Conservation (phyloP, 2,329 filamentous ascomycete species). For the Arthroderma sp. region DNA sequence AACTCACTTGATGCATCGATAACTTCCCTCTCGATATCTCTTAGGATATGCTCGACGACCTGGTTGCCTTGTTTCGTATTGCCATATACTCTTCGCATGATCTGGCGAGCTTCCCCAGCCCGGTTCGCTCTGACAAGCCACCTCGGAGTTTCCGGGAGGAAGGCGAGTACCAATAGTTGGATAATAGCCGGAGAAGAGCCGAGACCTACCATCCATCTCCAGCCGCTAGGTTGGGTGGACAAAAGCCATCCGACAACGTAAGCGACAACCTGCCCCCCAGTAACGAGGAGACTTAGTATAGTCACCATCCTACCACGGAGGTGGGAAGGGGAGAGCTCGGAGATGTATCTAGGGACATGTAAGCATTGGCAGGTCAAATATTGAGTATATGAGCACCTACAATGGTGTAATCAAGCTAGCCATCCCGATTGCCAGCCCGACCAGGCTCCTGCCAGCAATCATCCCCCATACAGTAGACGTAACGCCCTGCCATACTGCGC, state of each 20-base stretch:
- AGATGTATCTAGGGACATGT: slow-evolving; percentile 51
- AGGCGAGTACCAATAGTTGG: slow-evolving; percentile 55
- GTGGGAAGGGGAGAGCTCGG: slow-evolving; percentile 66
- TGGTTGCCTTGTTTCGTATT: slow-evolving; percentile 31
- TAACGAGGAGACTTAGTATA: slow-evolving; percentile 70
- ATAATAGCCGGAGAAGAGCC: slow-evolving; percentile 64
- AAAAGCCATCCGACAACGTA: slow-evolving; percentile 75
- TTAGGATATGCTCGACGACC: slow-evolving; percentile 50
- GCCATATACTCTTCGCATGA: slow-evolving; percentile 56
- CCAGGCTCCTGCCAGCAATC: slow-evolving; percentile 36
- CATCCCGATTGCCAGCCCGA: slow-evolving; percentile 37
- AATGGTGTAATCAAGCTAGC: slow-evolving; percentile 69
- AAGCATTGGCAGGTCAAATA: neutral
- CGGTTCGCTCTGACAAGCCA: slow-evolving; percentile 66
- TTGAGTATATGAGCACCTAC: slow-evolving; percentile 22
- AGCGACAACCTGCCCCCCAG: slow-evolving; percentile 75
- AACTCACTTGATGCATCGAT: slow-evolving; percentile 43
- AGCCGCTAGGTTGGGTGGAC: slow-evolving; percentile 50
- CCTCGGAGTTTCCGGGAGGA: slow-evolving; percentile 78
- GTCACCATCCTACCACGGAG: slow-evolving; percentile 71
- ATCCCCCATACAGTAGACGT: slow-evolving; percentile 34
- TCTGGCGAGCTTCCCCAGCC: slow-evolving; percentile 48
- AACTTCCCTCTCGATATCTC: slow-evolving; percentile 61
- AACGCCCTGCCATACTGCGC: slow-evolving; percentile 34
- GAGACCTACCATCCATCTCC: slow-evolving; percentile 85